Conservation (phyloP, 2,329 filamentous ascomycete species). For the Fusarium buxicola region DNA sequence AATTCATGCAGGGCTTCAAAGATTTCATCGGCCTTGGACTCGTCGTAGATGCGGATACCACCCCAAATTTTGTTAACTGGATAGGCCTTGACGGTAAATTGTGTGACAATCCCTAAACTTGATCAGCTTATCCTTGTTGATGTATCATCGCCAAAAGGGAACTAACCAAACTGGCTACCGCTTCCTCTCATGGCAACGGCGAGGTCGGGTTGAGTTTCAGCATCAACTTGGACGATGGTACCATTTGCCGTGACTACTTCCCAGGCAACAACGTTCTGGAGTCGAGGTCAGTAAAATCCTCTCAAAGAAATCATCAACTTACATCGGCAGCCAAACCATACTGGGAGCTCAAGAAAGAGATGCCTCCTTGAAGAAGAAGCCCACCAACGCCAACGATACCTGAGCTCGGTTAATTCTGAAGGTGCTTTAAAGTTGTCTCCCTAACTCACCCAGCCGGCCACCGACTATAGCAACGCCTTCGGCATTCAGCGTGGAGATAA, state of each 20-base stretch:
- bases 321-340: conserved; percentile 27
- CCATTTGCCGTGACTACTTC: conserved; percentile 24
- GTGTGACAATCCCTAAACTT: background rate
- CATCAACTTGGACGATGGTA: conserved; percentile 15
- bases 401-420: fast-evolving
- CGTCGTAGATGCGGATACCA: conserved; percentile 11
- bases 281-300: background rate
- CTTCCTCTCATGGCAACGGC: conserved; percentile 21
- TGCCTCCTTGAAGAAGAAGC: conserved; percentile 12
- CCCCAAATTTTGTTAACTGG: conserved; percentile 18
- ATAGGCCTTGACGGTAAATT: conserved; percentile 12
- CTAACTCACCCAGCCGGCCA: conserved; percentile 6
- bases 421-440: background rate
- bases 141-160: background rate
- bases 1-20: conserved; percentile 23
- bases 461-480: conserved; percentile 13
- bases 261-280: conserved; percentile 15
- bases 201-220: conserved; percentile 9
- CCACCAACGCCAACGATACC: conserved; percentile 24
- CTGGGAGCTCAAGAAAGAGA: conserved; percentile 23
- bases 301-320: background rate
- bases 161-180: conserved; percentile 21
- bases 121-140: background rate
- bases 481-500: conserved; percentile 3
- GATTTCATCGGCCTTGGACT: conserved; percentile 12